Evolutionary conservation across 2,329 filamentous ascomycete genomes (phyloP).

Genomic region (Setomelanomma holmii): DNA sequence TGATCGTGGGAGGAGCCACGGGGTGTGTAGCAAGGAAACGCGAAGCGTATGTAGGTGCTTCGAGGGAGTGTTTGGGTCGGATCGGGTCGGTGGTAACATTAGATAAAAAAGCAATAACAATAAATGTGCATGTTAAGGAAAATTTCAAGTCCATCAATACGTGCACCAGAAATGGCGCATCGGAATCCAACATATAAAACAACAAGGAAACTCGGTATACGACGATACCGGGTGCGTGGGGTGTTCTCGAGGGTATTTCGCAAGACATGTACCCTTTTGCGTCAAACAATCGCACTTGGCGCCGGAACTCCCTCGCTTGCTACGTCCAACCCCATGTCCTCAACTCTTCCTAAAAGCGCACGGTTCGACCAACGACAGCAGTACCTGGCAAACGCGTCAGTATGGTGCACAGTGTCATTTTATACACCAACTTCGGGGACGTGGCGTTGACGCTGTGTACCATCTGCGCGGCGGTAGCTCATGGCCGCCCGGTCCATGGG

Average conservation of each 20-base stretch:
- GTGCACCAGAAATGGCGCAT: not conserved
- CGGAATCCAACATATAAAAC: not conserved
- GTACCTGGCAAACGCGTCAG: constrained; percentile 11
- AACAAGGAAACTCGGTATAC: not conserved
- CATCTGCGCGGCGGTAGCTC: constrained; percentile 57
- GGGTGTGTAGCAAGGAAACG: no score
- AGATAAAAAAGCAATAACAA: no score
- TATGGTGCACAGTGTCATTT: constrained; percentile 3
- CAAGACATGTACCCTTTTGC: no score
- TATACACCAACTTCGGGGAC: constrained; percentile 45
- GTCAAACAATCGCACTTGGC: no score
- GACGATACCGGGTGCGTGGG: not conserved
- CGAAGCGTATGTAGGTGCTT: no score
- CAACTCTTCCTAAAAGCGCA: not conserved
- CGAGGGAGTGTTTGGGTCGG: not conserved
- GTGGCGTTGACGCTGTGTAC: constrained; percentile 48
- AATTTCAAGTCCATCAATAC: not conserved
- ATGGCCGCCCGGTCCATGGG: constrained; percentile 49
- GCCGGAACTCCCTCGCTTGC: no score
- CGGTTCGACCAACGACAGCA: not conserved
- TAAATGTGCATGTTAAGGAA: no score
- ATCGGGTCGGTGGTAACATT: not conserved
- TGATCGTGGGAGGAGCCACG: no score
- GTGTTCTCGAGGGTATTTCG: not conserved
- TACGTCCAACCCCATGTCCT: no score